Percentiles rank a stretch among this genome's conserved stretches.
phyloP scores from a whole-genome alignment of 2,329 filamentous ascomycete genomes.

The Colletotrichum musicola region DNA sequence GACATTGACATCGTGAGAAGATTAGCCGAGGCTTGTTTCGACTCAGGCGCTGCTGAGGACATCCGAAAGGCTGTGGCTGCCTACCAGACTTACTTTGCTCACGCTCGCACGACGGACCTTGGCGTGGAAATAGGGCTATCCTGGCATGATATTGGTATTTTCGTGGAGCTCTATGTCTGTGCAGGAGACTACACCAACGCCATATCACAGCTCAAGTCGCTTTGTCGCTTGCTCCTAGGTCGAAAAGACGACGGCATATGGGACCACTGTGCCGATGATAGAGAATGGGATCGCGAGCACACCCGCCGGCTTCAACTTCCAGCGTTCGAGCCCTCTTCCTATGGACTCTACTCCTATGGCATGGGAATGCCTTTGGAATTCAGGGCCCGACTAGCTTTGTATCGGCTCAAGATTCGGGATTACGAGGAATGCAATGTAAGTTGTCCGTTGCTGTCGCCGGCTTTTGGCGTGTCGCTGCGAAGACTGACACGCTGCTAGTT shows the following conservation, averaged over 20 bases:
- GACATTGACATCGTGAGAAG: slow-evolving; percentile 68
- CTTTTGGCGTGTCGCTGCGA: slow-evolving; percentile 19
- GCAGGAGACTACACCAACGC: slow-evolving; percentile 74
- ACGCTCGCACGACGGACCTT: slow-evolving; percentile 49
- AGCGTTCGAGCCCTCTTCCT: slow-evolving; percentile 69
- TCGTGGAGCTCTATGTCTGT: slow-evolving; percentile 82
- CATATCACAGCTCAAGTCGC: slow-evolving; percentile 75
- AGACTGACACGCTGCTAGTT: slow-evolving; percentile 53
- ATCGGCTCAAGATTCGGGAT: slow-evolving; percentile 79
- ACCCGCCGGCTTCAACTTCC: slow-evolving; percentile 73
- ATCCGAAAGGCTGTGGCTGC: slow-evolving; percentile 59
- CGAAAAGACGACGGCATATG: slow-evolving; percentile 81
- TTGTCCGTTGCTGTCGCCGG: slow-evolving; percentile 33
- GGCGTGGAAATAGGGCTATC: slow-evolving; percentile 55
- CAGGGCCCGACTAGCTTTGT: slow-evolving; percentile 85
- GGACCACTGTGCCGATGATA: slow-evolving; percentile 78
- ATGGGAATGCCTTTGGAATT: slow-evolving; percentile 82
- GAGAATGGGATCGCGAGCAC: slow-evolving; percentile 88
- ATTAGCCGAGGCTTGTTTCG: slow-evolving; percentile 68
- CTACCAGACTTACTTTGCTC: slow-evolving; percentile 61
- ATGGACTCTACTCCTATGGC: slow-evolving; percentile 74
- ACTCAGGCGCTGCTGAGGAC: slow-evolving; percentile 60
- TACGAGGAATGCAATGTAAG: slow-evolving; percentile 80
- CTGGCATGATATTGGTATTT: slow-evolving; percentile 90
- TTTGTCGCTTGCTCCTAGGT: slow-evolving; percentile 87